phyloP scores from a whole-genome alignment of 208 protist species.

The Novymonas esmeraldas region DNA sequence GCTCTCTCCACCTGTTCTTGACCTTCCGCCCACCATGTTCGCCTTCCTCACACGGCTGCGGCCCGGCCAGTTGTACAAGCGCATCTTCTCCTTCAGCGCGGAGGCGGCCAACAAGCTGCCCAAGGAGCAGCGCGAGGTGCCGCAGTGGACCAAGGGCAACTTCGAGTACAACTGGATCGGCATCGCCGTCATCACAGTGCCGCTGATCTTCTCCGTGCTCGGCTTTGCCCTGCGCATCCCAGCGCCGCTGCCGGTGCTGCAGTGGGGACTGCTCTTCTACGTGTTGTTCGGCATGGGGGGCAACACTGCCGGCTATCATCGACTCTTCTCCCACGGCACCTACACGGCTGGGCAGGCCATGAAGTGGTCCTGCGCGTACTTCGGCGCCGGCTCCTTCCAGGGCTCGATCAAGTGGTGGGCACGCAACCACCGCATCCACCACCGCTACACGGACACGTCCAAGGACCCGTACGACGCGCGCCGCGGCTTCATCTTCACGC shows the following conservation, averaged over 20 bases:
- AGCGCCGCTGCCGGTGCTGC: conserved; percentile 10
- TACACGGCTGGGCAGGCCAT: conserved; percentile 57
- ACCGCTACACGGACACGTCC: conserved; percentile 82
- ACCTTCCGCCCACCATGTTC: too few relatives aligned
- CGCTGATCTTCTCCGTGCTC: conserved; percentile 20
- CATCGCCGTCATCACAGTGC: conserved; percentile 32
- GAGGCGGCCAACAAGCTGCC: conserved; percentile 12
- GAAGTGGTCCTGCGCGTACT: conserved; percentile 64
- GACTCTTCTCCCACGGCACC: conserved; percentile 81
- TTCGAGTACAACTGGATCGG: conserved; percentile 48
- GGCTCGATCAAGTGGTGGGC: conserved; percentile 86
- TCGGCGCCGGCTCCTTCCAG: conserved; percentile 78
- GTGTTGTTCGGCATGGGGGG: conserved; percentile 75
- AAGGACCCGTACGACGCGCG: conserved; percentile 88
- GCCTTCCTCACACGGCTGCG: too few relatives aligned
- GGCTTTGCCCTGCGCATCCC: conserved; percentile 28
- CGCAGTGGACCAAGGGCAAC: conserved; percentile 40
- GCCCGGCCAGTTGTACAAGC: neutral
- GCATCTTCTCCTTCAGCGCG: conserved; percentile 9
- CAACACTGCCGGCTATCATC: conserved; percentile 86
- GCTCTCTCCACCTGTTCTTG: too few relatives aligned
- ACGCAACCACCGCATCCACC: conserved; percentile 89
- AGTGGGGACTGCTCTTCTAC: conserved; percentile 43
- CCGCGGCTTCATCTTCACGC: conserved; percentile 84
- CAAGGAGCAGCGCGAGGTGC: conserved; percentile 35